phyloP scores from a whole-genome alignment of 768 basidiomycete species.

The Leucocoprinus birnbaumii region DNA sequence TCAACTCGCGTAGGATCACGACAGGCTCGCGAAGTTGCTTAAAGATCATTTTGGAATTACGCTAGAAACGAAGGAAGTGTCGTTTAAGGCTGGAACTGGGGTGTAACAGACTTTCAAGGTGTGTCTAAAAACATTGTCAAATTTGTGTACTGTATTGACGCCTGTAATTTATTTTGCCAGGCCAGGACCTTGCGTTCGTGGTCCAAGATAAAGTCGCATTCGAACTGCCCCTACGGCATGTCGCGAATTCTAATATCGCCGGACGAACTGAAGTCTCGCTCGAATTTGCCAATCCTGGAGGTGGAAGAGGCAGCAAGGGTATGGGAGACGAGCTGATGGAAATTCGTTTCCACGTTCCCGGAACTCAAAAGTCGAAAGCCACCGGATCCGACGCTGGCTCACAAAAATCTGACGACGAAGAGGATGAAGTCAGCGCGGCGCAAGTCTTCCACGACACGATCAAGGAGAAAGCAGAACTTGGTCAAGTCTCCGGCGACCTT shows the following conservation, averaged over 20 bases:
- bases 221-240: slow-evolving; percentile 80
- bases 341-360: slow-evolving; percentile 95
- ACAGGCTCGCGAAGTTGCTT: slow-evolving; percentile 73
- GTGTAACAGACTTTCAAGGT: slow-evolving; percentile 93
- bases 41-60: slow-evolving; percentile 87
- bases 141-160: background rate
- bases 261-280: slow-evolving; percentile 98
- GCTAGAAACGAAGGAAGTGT: slow-evolving; percentile 81
- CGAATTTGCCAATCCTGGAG: slow-evolving; percentile 67
- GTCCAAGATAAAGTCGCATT: slow-evolving; percentile 88
- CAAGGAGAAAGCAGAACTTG: slow-evolving; percentile 95
- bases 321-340: slow-evolving; percentile 89
- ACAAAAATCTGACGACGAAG: slow-evolving; percentile 70
- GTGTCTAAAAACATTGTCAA: slow-evolving; percentile 14
- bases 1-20: slow-evolving; percentile 72
- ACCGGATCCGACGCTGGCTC: slow-evolving; percentile 75
- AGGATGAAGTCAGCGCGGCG: slow-evolving; percentile 84
- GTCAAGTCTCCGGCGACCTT: slow-evolving; percentile 86
- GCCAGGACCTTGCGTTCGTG: slow-evolving; percentile 87
- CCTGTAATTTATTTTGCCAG: slow-evolving; percentile 34
- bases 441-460: slow-evolving; percentile 96
- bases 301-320: slow-evolving; percentile 36
- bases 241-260: slow-evolving; percentile 97
- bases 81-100: slow-evolving; percentile 99
- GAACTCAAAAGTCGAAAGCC: slow-evolving; percentile 49